Percentiles rank a stretch among this genome's conserved stretches.
Conservation (phyloP, 1,284 basidiomycete species). For the Sphagnurus paluster region DNA sequence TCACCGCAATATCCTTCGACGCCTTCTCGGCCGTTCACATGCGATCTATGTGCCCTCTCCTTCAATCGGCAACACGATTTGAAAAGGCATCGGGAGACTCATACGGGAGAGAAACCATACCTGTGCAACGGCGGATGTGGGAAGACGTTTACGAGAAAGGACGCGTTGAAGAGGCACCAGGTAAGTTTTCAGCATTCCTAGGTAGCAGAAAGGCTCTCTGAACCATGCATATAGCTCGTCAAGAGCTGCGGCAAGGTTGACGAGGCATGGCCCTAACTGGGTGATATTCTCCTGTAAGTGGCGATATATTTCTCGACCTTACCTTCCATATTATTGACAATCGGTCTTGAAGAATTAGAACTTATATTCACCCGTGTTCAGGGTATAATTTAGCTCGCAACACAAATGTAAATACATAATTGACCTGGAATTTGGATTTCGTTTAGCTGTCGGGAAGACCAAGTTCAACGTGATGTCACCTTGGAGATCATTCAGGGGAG, state of each 20-base stretch:
- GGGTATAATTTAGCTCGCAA: slow-evolving; percentile 17
- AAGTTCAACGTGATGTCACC: slow-evolving; percentile 3
- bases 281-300: slow-evolving; percentile 7
- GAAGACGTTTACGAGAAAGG: slow-evolving; percentile 82
- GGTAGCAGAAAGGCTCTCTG: slow-evolving; percentile 13
- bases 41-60: slow-evolving; percentile 77
- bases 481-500: slow-evolving; percentile 24
- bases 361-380: slow-evolving; percentile 11
- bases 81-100: slow-evolving; percentile 78
- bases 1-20: slow-evolving; percentile 64
- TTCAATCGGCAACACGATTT: slow-evolving; percentile 82
- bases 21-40: slow-evolving; percentile 69
- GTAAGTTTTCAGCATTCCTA: slow-evolving; percentile 36
- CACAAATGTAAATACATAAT: slow-evolving; percentile 12
- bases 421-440: slow-evolving; percentile 2
- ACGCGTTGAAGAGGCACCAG: slow-evolving; percentile 80
- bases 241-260: slow-evolving; percentile 75
- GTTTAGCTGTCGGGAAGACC: background rate
- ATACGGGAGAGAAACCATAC: slow-evolving; percentile 80
- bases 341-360: slow-evolving; percentile 9
- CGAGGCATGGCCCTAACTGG: slow-evolving; percentile 41
- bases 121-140: slow-evolving; percentile 78
- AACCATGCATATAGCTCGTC: slow-evolving; percentile 53
- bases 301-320: slow-evolving; percentile 3
- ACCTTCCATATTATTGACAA: slow-evolving; percentile 12